These are phyloP conservation scores for Vitis cinerea DNA, from an alignment of 164 flowering plant genomes.

Conservation along the genomic window DNA sequence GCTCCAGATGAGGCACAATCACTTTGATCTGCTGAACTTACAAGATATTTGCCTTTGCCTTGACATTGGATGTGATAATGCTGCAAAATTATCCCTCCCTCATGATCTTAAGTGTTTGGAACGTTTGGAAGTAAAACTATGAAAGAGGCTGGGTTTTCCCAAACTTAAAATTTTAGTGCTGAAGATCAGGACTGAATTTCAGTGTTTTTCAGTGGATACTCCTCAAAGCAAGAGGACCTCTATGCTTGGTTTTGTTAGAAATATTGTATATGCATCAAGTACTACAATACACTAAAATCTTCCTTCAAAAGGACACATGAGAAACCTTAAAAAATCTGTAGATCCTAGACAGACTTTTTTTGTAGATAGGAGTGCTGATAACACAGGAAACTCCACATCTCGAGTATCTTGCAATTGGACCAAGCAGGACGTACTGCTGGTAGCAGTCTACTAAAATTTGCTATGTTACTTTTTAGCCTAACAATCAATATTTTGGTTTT, in stretches of 20 bases:
- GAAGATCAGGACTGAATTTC: background rate
- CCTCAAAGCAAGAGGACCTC: too few relatives aligned
- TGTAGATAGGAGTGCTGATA: too few relatives aligned
- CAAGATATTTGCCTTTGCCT: background rate
- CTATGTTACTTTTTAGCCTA: slow-evolving; percentile 1
- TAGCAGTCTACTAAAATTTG: background rate
- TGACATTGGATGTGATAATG: background rate
- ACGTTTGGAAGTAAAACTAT: background rate
- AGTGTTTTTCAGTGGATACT: too few relatives aligned
- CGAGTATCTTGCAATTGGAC: too few relatives aligned
- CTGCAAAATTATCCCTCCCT: background rate
- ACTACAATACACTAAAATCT: too few relatives aligned
- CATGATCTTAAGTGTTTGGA: background rate
- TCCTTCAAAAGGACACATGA: too few relatives aligned
- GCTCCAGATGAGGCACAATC: background rate
- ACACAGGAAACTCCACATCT: too few relatives aligned
- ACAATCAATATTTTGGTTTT: slow-evolving; percentile 8
- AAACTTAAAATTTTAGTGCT: background rate
- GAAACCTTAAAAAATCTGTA: too few relatives aligned
- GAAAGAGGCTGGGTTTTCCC: background rate
- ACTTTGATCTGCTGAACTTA: background rate
- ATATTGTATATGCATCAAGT: too few relatives aligned
- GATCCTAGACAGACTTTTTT: too few relatives aligned
- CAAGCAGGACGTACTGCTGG: too few relatives aligned
- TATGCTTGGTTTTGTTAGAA: too few relatives aligned